These are phyloP conservation scores for Capsicum pubescens DNA, from an alignment of 257 asterid genomes.

Conservation along the genomic window DNA sequence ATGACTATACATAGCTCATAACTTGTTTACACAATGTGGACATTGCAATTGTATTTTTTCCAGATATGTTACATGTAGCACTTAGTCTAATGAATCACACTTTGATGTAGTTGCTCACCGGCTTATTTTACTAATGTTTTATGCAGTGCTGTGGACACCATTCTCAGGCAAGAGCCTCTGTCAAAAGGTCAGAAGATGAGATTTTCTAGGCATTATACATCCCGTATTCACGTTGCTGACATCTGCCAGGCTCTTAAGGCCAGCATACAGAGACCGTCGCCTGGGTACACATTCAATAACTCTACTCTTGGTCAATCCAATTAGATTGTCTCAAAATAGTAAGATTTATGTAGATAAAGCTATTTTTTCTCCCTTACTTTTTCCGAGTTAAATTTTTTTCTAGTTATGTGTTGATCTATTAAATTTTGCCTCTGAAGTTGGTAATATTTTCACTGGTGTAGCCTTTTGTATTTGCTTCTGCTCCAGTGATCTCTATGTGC, in stretches of 20 bases:
- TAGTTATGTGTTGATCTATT: not conserved
- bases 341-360: not conserved
- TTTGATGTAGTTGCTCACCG: not conserved
- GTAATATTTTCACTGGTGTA: not conserved
- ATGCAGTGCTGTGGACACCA: conserved; percentile 86
- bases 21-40: not conserved
- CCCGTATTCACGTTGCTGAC: conserved; percentile 89
- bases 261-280: conserved; percentile 60
- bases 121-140: not conserved
- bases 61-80: not conserved
- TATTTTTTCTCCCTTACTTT: not conserved
- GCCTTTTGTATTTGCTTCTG: not conserved
- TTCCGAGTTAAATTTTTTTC: not conserved
- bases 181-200: conserved; percentile 66
- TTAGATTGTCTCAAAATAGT: not conserved
- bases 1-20: not conserved
- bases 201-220: conserved; percentile 59
- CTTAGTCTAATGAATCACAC: conserved; percentile 5
- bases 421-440: not conserved
- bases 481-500: conserved; percentile 1
- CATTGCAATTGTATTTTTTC: not conserved
- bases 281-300: conserved; percentile 45
- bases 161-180: conserved; percentile 63
- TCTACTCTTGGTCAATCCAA: not conserved
- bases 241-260: conserved; percentile 86